A percentile compares a stretch with the other conserved stretches of the same genome.
Conservation (phyloP, 2,329 filamentous ascomycete genomes). For the Sporothrix protearum region DNA sequence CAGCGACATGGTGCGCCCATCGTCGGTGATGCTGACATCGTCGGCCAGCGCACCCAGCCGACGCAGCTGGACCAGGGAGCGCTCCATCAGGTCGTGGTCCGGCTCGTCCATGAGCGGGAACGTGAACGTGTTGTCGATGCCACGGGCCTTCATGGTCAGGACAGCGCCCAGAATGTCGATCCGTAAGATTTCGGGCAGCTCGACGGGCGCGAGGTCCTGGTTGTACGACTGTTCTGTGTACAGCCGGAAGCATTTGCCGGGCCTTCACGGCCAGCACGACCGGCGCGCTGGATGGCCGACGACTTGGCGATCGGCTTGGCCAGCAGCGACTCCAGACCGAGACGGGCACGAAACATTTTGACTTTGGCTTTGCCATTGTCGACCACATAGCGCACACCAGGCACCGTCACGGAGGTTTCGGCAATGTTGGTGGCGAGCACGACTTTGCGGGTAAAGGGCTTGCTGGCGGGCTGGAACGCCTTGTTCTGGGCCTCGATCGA, state of each 20-base stretch:
- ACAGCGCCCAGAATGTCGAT: conserved; percentile 84
- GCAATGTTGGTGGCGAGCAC: conserved; percentile 95
- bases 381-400: conserved; percentile 85
- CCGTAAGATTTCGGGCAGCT: conserved; percentile 83
- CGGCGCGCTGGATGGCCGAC: conserved; percentile 84
- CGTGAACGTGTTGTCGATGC: conserved; percentile 72
- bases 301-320: conserved; percentile 90
- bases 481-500: conserved; percentile 81
- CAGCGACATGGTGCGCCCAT: conserved; percentile 72
- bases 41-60: conserved; percentile 72
- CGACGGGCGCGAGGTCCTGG: conserved; percentile 61
- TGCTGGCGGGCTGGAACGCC: conserved; percentile 73
- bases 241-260: conserved; percentile 81
- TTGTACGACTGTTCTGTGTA: conserved; percentile 79
- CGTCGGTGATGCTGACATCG: conserved; percentile 66
- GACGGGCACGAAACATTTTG: conserved; percentile 79
- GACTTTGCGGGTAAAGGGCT: conserved; percentile 75
- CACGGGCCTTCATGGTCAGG: conserved; percentile 88
- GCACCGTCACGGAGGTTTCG: conserved; percentile 96
- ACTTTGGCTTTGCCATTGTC: conserved; percentile 93
- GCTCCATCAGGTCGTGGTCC: conserved; percentile 71
- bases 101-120: conserved; percentile 87
- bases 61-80: conserved; percentile 75
- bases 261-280: conserved; percentile 88
- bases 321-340: conserved; percentile 87